Conservation (phyloP, 768 basidiomycete genomes). For the Macrolepiota fuliginosa region DNA sequence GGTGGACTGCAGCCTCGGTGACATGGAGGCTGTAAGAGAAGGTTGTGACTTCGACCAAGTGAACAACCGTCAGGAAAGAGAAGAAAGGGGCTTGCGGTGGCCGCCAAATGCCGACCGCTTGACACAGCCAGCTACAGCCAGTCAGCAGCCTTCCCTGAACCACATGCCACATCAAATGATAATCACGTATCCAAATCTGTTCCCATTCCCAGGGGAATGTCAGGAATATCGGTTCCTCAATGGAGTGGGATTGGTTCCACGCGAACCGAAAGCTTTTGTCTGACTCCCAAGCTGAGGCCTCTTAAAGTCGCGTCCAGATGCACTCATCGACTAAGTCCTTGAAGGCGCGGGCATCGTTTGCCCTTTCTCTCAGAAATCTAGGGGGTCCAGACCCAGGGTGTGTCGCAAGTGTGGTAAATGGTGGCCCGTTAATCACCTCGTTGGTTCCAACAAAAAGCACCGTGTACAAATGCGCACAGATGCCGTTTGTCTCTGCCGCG, state of each 20-base stretch:
- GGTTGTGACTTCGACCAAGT: not conserved
- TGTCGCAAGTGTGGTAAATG: too few relatives aligned
- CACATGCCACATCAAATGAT: slow-evolving; percentile 8
- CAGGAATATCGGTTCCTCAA: not conserved
- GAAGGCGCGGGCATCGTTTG: too few relatives aligned
- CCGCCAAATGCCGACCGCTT: slow-evolving; percentile 1
- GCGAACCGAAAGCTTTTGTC: not conserved
- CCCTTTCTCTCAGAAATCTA: too few relatives aligned
- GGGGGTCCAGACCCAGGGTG: too few relatives aligned
- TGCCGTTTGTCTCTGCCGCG: too few relatives aligned
- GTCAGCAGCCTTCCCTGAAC: slow-evolving; percentile 6
- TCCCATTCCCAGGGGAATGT: not conserved
- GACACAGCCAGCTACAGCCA: not conserved
- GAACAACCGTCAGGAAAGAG: not conserved
- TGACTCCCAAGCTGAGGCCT: too few relatives aligned
- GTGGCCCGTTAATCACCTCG: too few relatives aligned
- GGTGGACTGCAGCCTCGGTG: not conserved
- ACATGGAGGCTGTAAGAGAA: not conserved
- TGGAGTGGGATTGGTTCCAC: not conserved
- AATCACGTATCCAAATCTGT: not conserved
- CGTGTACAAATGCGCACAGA: too few relatives aligned
- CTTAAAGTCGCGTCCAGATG: too few relatives aligned
- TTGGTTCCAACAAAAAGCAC: too few relatives aligned
- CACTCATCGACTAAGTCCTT: too few relatives aligned
- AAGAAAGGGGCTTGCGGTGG: not conserved